Percentiles rank a stretch among this genome's conserved stretches.
These are phyloP conservation scores for Agapanthus africanus DNA, from an alignment of 106 monocot species.

Conservation along the genomic window DNA sequence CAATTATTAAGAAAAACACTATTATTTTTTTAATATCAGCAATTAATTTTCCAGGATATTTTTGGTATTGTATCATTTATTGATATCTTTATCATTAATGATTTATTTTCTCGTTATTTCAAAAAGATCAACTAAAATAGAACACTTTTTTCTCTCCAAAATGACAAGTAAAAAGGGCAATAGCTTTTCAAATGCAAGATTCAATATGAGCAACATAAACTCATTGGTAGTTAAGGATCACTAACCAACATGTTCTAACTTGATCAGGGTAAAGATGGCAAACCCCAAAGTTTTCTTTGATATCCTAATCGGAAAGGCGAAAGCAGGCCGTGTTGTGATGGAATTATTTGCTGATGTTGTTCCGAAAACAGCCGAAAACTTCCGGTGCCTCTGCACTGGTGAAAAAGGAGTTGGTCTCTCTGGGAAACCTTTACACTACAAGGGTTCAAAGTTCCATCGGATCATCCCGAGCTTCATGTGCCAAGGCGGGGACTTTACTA, in stretches of 20 bases:
- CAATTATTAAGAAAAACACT: no score
- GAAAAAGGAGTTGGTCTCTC: constrained; percentile 67
- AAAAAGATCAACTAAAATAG: neutral
- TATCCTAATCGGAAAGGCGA: constrained; percentile 62
- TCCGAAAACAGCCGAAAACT: constrained; percentile 89
- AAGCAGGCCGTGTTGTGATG: constrained; percentile 64
- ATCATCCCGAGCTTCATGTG: constrained; percentile 85
- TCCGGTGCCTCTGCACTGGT: constrained; percentile 81
- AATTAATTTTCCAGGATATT: no score
- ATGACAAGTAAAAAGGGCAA: no score
- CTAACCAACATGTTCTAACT: neutral
- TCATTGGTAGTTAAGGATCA: neutral
- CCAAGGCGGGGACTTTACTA: constrained; percentile 83
- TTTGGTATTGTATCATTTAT: no score
- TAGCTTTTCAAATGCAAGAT: no score
- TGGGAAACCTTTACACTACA: constrained; percentile 75
- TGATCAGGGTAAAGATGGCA: constrained; percentile 22
- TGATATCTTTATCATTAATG: no score
- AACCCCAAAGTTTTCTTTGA: constrained; percentile 91
- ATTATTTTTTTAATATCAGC: no score
- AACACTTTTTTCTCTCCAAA: no score
- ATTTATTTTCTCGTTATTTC: neutral
- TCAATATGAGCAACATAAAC: neutral
- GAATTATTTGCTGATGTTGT: constrained; percentile 59
- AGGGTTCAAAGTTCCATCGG: constrained; percentile 68